phyloP scores from a whole-genome alignment of 495 filamentous ascomycete species.

The Tuber borchii region DNA sequence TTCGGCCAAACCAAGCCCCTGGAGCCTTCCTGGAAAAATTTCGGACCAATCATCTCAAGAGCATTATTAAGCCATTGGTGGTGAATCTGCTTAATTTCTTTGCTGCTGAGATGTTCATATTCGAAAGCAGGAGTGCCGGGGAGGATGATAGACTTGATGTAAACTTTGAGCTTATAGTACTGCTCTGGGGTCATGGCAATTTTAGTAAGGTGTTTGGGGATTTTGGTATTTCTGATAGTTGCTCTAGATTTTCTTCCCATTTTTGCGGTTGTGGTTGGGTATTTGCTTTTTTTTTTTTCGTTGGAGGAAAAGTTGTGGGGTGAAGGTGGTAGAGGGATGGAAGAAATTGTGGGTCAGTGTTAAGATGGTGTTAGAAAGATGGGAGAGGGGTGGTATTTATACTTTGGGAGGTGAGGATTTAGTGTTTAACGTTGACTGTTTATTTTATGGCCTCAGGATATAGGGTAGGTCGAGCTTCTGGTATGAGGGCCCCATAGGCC shows the following conservation, averaged over 20 bases:
- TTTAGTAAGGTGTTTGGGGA: not conserved
- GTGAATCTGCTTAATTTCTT: not conserved
- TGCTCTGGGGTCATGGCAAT: not conserved
- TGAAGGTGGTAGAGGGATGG: not conserved
- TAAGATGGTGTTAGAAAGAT: not conserved
- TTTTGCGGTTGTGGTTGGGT: not conserved
- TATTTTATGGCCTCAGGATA: not conserved
- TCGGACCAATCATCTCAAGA: not conserved
- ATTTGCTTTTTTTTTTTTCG: not conserved
- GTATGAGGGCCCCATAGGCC: not conserved
- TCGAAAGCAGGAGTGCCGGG: not conserved
- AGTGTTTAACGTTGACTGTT: not conserved
- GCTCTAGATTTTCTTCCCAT: not conserved
- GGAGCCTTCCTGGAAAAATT: not conserved
- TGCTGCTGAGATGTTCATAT: not conserved
- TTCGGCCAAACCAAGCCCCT: not conserved
- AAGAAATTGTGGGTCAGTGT: not conserved
- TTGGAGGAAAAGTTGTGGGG: not conserved
- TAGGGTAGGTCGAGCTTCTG: not conserved
- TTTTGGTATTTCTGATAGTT: not conserved
- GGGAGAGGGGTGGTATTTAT: too few species aligned
- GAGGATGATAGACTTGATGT: not conserved
- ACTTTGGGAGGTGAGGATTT: not conserved
- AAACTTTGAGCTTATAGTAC: not conserved
- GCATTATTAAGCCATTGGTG: not conserved